Evolutionary conservation across 192 early-diverging fungal genomes (phyloP), one percentile per base, ranked within the genome.

Genomic region (Chytriomyces confervae): DNA sequence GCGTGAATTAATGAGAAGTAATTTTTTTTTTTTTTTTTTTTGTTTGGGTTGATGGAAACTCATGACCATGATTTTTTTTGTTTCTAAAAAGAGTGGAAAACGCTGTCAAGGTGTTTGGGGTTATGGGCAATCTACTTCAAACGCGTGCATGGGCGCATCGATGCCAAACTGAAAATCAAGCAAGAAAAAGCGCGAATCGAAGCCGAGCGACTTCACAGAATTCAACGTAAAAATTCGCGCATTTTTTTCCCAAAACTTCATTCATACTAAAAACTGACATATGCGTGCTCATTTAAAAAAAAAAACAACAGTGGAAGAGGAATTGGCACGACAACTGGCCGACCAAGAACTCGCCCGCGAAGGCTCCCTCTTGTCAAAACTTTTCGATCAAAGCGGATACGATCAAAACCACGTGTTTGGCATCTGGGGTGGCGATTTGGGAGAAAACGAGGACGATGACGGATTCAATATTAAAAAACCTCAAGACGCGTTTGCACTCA

Each of bases 291-390:
- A 23, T 27, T 16, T 11, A 27, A 0, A 23, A 62, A 61, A 13
- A 74, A 11, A 62, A 61, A 13, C 63, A 11, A 23, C n/a, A 76
- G 74, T 76, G 62, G 74, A 76, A 11, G 74, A 76, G 20, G 74
- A 76, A 66, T 66, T 50, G 20, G 47, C 6, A 23, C 43, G 74
- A 23, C 61, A 36, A 13, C 74, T 53, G 10, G 63, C 74, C 10
- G 74, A 76, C 27, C 74, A 66, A 64, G 74, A 76, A 13, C 53
- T 57, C 18, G 72, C n/a, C n/a, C 44, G 44, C 7, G 72, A 49
- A 45, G 13, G 60, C 4, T 74, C 72, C 6, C 45, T 74, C 62
- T 11, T 74, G 10, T 24, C 44, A 29, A n/a, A 64, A 63, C 46
- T 76, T 0, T 13, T 76, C 5, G 24, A 66, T 46, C 24, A 44